A percentile compares a stretch with the other conserved stretches of the same genome.
These are phyloP conservation scores for Ogataea siamensis DNA, from an alignment of 805 yeast genomes.

Conservation along the genomic window DNA sequence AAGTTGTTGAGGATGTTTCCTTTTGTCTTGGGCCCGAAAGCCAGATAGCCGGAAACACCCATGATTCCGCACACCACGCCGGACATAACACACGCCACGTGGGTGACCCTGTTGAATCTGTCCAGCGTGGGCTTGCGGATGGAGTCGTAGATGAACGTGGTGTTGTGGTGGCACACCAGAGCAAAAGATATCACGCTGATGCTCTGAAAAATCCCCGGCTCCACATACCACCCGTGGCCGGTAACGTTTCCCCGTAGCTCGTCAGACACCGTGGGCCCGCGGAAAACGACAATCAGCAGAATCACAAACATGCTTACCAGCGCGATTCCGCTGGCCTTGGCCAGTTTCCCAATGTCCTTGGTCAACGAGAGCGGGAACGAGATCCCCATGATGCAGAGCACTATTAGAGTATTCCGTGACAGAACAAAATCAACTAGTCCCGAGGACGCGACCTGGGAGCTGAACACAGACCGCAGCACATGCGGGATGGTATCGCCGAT, in stretches of 20 bases:
- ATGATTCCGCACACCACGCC: constrained; percentile 74
- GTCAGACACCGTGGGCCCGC: constrained; percentile 63
- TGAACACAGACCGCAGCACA: constrained; percentile 68
- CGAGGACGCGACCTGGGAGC: constrained; percentile 37
- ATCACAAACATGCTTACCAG: constrained; percentile 80
- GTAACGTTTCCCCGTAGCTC: constrained; percentile 49
- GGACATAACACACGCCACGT: constrained; percentile 77
- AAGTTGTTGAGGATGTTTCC: constrained; percentile 90
- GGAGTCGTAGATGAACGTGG: constrained; percentile 85
- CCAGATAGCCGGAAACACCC: constrained; percentile 76
- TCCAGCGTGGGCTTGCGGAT: constrained; percentile 72
- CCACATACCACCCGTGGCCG: constrained; percentile 48
- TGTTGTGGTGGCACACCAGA: constrained; percentile 92
- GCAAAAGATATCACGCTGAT: constrained; percentile 94
- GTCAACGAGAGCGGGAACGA: constrained; percentile 83
- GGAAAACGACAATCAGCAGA: constrained; percentile 64
- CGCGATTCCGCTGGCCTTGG: constrained; percentile 85
- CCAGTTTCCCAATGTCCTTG: constrained; percentile 77
- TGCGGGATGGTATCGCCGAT: constrained; percentile 96
- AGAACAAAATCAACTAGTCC: constrained; percentile 53
- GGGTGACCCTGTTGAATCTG: constrained; percentile 75
- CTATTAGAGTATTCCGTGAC: constrained; percentile 67
- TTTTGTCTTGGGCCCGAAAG: constrained; percentile 73
- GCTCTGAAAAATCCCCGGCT: constrained; percentile 76
- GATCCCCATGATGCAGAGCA: constrained; percentile 63